Percentiles rank a stretch among this genome's conserved stretches.
phyloP scores from a whole-genome alignment of 208 protist genomes.

The Trypanosoma congolense region DNA sequence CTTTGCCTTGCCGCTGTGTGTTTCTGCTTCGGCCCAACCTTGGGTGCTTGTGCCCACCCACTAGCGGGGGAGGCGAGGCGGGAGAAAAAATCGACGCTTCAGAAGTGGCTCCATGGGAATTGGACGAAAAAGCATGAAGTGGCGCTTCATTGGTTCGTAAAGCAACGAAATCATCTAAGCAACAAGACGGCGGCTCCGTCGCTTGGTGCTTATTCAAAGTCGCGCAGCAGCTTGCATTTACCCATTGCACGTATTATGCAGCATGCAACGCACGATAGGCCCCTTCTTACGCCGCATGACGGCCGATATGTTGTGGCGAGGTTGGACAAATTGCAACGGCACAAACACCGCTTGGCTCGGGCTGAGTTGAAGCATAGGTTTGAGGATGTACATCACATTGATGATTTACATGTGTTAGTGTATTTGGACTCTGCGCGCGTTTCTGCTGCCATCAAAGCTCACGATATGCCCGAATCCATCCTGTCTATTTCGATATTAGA shows the following conservation, averaged over 20 bases:
- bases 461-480: not conserved
- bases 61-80: not conserved
- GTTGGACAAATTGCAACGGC: conserved; percentile 12
- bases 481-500: conserved; percentile 21
- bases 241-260: not conserved
- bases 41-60: not conserved
- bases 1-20: conserved; percentile 1
- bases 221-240: not conserved
- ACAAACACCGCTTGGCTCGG: conserved; percentile 9
- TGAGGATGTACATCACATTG: conserved; percentile 45
- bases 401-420: conserved; percentile 43
- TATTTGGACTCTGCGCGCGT: conserved; percentile 27
- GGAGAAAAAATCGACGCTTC: conserved; percentile 7
- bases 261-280: not conserved
- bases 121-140: conserved; percentile 15
- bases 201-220: not conserved
- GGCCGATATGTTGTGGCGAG: conserved; percentile 20
- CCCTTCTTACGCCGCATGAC: not conserved
- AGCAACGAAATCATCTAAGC: conserved; percentile 3
- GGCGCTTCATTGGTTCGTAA: conserved; percentile 22
- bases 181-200: conserved; percentile 2
- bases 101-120: conserved; percentile 18
- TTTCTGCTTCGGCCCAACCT: not conserved
- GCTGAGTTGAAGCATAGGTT: conserved; percentile 1
- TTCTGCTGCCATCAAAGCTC: conserved; percentile 2